Base-by-base conservation (phyloP, 495 filamentous ascomycete genomes). In the Alectoria sarmentosa region DNA sequence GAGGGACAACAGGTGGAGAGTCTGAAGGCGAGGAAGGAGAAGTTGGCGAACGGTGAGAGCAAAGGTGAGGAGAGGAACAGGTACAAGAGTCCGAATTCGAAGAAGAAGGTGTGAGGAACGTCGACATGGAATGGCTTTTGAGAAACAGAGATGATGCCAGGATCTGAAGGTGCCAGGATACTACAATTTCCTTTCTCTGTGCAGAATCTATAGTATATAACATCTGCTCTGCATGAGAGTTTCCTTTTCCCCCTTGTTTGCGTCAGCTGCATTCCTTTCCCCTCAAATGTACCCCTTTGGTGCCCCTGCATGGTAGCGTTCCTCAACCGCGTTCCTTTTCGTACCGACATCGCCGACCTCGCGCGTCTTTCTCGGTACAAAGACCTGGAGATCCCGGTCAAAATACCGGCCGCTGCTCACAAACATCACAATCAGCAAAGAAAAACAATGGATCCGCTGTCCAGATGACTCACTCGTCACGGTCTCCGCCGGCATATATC, bases 1-100 rank as follows among this genome's bases (percentile, higher is more conserved):
- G 91, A 97, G 74, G 79, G 79, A 72, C 87, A 92, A 76, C 93
- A 98, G 77, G 80, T 79, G 66, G 86, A 84, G 73, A 76, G 79
- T 72, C 80, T 84, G 76, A 76, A 74, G 60, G 76, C 84, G 77
- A 76, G 74, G 59, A 76, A 76, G 66, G 80, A 80, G 67, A 79
- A 82, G 74, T 23, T 28, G n/a, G 76, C 72, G 68, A 73, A 75
- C 67, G 64, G 64, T 41, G 56, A 65, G 28, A 54, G 9, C 60
- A 67, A 64, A 67, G 54, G 61, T 59, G 70, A 46, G 37, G 73
- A 60, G 30, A 59, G 64, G 7, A 44, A 39, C 39, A 74, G 65
- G 61, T 71, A 65, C 62, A 61, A 72, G 63, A 57, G 63, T 59
- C 23, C 60, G 21, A 44, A 34, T 46, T 64, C 62, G 44, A 71